Evolutionary conservation across 106 monocot genomes (phyloP).

Genomic region (Hemerocallis citrina): DNA sequence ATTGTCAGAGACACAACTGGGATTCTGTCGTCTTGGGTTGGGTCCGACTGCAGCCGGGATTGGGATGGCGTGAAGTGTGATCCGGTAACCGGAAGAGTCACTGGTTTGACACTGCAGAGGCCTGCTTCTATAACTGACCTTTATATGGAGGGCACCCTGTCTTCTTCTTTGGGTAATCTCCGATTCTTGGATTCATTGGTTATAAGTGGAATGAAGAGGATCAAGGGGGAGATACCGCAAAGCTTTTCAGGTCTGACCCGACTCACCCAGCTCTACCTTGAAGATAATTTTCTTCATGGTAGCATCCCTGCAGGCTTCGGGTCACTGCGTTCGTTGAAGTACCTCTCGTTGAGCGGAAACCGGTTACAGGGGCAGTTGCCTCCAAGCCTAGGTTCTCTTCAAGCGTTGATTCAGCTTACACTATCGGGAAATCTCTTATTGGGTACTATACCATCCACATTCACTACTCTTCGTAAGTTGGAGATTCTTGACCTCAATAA

Average conservation of each 20-base stretch:
- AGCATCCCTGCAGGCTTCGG: slow-evolving; percentile 48
- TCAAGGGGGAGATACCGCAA: slow-evolving; percentile 50
- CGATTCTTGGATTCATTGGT: slow-evolving; percentile 44
- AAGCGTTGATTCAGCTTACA: slow-evolving; percentile 51
- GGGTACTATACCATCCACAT: slow-evolving; percentile 36
- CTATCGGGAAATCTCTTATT: slow-evolving; percentile 42
- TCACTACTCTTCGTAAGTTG: slow-evolving; percentile 24
- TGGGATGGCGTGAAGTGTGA: slow-evolving; percentile 81
- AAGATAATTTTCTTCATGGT: slow-evolving; percentile 50
- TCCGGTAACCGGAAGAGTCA: slow-evolving; percentile 52
- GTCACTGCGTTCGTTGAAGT: slow-evolving; percentile 20
- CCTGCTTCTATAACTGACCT: background rate
- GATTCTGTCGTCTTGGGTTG: slow-evolving; percentile 55
- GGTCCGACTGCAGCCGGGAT: slow-evolving; percentile 32
- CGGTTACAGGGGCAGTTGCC: slow-evolving; percentile 48
- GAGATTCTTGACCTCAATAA: slow-evolving; percentile 53
- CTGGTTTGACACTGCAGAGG: slow-evolving; percentile 39
- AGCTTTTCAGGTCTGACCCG: slow-evolving; percentile 29
- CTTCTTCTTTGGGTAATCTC: slow-evolving; percentile 49
- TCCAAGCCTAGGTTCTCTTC: slow-evolving; percentile 26
- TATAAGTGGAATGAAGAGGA: slow-evolving; percentile 61
- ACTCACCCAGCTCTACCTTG: slow-evolving; percentile 78
- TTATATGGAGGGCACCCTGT: slow-evolving; percentile 64
- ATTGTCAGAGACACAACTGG: slow-evolving; percentile 62
- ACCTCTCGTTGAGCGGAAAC: slow-evolving; percentile 55